Base-by-base conservation (phyloP, 768 basidiomycete genomes). In the Boletus insuetus region DNA sequence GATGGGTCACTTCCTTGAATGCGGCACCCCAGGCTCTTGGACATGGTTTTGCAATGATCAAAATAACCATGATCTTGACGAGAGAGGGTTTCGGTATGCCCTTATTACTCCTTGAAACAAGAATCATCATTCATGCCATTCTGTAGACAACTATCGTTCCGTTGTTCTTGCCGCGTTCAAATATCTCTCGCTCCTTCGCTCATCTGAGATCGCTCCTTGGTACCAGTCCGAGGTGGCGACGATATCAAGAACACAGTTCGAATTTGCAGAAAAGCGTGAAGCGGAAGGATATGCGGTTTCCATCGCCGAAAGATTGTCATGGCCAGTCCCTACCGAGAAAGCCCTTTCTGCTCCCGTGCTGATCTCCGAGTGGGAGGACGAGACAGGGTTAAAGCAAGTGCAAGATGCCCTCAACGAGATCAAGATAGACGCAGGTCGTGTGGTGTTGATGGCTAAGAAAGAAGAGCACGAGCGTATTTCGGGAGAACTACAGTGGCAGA, bases 31-130 rank as follows among this genome's bases (percentile, higher is more conserved):
- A 89, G 61, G 74, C 78, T 34, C 79, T 91, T 7, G 91, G 82
- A 19, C 81, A 91, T 58, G 92, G 94, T 1, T 93, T 98, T 67
- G 89, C 86, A 39, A 87, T 91, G 79, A 91, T 97, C 75, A 94
- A 91, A 68, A 70, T 90, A n/a, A 87, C 85, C 2, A 76, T 89
- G 22, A 74, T 89, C 63, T 73, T 99, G 59, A 97, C 97, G 0
- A 78, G 82, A 37, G 85, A 91, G 54, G 97, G 97, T 2, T 88
- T 96, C 54, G 79, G 93, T 95, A 66, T 64, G 89, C 35, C 31
- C 38, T 32, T 54, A 6, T 43, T 54, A 42, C 11, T 43, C 26
- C 38, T 53, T 31, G 24, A n/a, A 32, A 37, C 17, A 46, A 1
- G 29, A 39, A 35, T 19, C 24, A 43, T 39, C 17, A 16, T 44